Percentiles rank a stretch among this genome's conserved stretches.
Evolutionary conservation across 2,329 filamentous ascomycete species (phyloP).

Genomic region (Lecanosticta acicola): DNA sequence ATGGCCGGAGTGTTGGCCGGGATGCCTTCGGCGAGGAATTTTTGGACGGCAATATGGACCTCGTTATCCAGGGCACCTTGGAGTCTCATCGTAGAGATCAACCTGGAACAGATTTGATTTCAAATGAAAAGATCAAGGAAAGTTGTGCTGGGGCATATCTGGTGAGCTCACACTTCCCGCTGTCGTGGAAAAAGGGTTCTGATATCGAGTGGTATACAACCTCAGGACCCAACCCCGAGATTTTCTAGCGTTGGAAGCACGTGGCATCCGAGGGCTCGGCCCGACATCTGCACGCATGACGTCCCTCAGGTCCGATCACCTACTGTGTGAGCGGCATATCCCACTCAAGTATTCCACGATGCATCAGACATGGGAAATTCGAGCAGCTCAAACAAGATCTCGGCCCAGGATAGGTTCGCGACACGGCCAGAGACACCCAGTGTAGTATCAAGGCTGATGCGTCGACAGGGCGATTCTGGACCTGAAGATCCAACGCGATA

Average conservation of each 20-base stretch:
- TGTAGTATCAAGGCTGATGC: too few species aligned
- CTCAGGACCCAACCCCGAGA: too few species aligned
- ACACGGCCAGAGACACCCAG: too few species aligned
- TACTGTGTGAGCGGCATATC: too few species aligned
- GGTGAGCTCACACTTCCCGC: too few species aligned
- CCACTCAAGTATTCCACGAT: too few species aligned
- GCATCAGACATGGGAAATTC: slow-evolving; percentile 55
- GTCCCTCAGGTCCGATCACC: neutral
- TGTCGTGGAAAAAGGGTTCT: too few species aligned
- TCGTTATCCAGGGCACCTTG: slow-evolving; percentile 37
- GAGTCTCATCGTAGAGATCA: slow-evolving; percentile 10
- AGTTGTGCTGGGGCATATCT: too few species aligned
- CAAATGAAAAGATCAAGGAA: too few species aligned
- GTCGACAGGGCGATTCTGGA: slow-evolving; percentile 79
- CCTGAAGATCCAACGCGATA: slow-evolving; percentile 95
- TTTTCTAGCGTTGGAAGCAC: neutral
- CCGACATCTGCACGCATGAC: slow-evolving; percentile 8
- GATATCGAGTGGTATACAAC: too few species aligned
- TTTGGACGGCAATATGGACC: slow-evolving; percentile 49
- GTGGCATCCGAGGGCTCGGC: slow-evolving; percentile 6
- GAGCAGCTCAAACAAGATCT: slow-evolving; percentile 58
- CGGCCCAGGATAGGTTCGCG: slow-evolving; percentile 77
- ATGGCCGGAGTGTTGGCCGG: slow-evolving; percentile 38
- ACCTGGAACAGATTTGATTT: too few species aligned
- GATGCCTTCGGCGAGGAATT: slow-evolving; percentile 25